These are phyloP conservation scores for Arbutus unedo DNA, from an alignment of 148 eudicot species.

Conservation along the genomic window DNA sequence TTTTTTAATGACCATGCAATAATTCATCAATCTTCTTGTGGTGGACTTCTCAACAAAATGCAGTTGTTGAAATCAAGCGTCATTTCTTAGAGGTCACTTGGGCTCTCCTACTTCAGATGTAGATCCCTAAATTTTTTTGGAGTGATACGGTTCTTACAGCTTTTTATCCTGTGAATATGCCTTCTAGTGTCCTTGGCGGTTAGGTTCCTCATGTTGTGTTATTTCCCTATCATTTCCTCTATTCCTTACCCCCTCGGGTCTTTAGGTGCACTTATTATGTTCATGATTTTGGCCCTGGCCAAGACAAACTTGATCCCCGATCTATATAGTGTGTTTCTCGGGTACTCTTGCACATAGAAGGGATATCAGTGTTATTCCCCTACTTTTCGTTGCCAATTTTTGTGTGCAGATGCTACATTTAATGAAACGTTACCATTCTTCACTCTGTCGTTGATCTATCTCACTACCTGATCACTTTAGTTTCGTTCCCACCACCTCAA, in stretches of 20 bases:
- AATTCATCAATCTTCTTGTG: neutral
- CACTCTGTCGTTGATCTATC: neutral
- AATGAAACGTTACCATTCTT: neutral
- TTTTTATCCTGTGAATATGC: neutral
- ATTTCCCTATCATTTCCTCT: neutral
- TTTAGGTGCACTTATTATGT: neutral
- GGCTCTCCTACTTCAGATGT: neutral
- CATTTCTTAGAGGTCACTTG: neutral
- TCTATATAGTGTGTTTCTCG: neutral
- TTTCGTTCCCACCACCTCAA: neutral
- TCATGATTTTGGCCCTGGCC: neutral
- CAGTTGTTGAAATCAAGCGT: neutral
- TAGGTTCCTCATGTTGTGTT: neutral
- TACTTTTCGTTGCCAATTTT: neutral
- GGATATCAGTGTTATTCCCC: neutral
- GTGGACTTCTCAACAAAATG: neutral
- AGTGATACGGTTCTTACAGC: neutral
- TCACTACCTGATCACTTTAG: neutral
- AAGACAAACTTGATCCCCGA: neutral
- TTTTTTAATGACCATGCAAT: too few species aligned
- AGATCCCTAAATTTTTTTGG: neutral
- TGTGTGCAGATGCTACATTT: neutral
- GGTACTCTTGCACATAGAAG: neutral
- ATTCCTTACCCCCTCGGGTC: neutral
- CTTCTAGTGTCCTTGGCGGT: neutral